These are phyloP conservation scores for Malus fusca DNA, from an alignment of 306 rosid species.

Conservation along the genomic window DNA sequence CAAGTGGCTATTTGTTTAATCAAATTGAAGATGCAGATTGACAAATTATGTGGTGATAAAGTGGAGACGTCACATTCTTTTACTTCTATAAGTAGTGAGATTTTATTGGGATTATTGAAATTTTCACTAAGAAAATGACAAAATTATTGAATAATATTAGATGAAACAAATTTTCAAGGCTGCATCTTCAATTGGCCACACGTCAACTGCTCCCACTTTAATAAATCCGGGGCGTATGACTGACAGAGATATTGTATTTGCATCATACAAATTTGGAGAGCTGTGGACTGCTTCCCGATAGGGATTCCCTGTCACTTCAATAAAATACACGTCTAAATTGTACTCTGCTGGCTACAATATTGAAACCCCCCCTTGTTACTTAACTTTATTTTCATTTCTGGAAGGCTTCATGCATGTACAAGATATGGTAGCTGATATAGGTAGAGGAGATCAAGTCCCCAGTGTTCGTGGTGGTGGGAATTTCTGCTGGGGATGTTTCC, in stretches of 20 bases:
- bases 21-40: constrained; percentile 6
- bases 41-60: background rate
- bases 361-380: background rate
- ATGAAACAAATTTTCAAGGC: constrained; percentile 3
- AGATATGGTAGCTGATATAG: background rate
- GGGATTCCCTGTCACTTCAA: constrained; percentile 40
- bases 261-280: constrained; percentile 29
- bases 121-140: background rate
- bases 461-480: no score
- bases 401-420: background rate
- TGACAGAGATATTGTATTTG: constrained; percentile 32
- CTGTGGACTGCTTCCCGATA: constrained; percentile 34
- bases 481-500: no score
- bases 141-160: background rate
- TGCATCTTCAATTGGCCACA: background rate
- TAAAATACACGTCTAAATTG: constrained; percentile 13
- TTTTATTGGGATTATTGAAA: background rate
- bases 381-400: background rate
- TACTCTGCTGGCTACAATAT: no score
- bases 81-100: background rate
- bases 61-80: background rate
- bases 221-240: background rate
- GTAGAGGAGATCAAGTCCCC: background rate
- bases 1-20: background rate
- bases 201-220: background rate